phyloP scores from a whole-genome alignment of 768 basidiomycete species.

The Leccinum imitatum region DNA sequence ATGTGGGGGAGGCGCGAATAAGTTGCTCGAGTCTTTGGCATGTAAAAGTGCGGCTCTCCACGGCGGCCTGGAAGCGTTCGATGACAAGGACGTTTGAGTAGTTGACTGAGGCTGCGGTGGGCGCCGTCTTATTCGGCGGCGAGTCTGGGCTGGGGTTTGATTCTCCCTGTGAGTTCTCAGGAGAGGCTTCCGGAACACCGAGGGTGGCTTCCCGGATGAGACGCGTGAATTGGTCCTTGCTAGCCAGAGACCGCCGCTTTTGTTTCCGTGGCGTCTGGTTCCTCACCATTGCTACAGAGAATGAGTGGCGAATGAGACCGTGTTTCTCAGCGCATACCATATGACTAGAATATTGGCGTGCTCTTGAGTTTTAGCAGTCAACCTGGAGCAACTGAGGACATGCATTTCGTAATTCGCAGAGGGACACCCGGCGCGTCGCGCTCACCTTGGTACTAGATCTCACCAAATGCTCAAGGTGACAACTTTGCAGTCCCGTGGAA shows the following conservation, averaged over 20 bases:
- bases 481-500: neutral
- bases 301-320: neutral
- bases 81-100: constrained; percentile 28
- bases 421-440: neutral
- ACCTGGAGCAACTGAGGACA: neutral
- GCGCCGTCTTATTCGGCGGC: neutral
- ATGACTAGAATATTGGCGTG: neutral
- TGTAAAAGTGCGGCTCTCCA: constrained; percentile 27
- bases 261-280: constrained; percentile 23
- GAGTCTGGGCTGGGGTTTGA: constrained; percentile 5
- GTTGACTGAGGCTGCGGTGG: constrained; percentile 13
- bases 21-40: constrained; percentile 31
- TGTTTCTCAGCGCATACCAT: constrained; percentile 4
- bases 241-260: constrained; percentile 24
- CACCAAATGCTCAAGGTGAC: neutral
- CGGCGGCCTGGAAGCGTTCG: constrained; percentile 28
- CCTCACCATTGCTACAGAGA: constrained; percentile 14
- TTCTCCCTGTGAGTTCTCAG: constrained; percentile 4
- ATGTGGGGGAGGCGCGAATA: constrained; percentile 22
- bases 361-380: neutral
- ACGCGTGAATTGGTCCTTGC: constrained; percentile 25
- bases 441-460: constrained; percentile 8
- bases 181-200: constrained; percentile 2
- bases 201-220: constrained; percentile 21
- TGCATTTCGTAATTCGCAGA: neutral